phyloP scores from a whole-genome alignment of 176 grass and related monocot species.

The Paspalum notatum region DNA sequence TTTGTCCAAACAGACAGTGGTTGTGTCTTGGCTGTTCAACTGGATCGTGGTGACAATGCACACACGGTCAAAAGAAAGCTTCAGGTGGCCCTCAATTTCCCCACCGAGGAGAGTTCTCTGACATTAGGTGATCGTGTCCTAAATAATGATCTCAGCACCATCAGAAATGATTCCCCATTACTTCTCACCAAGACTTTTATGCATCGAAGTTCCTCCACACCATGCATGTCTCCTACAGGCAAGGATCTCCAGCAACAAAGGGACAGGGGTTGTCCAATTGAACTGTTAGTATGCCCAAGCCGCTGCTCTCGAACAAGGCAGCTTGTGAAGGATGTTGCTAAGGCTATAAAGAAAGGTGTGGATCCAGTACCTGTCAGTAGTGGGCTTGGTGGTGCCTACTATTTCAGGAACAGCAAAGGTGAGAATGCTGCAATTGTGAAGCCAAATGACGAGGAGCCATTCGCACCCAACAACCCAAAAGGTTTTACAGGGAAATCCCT shows the following conservation, averaged over 20 bases:
- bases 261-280: conserved; percentile 60
- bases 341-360: conserved; percentile 61
- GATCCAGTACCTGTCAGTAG: conserved; percentile 58
- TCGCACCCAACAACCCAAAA: conserved; percentile 88
- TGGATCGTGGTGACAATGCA: conserved; percentile 66
- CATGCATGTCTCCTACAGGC: conserved; percentile 64
- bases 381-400: conserved; percentile 83
- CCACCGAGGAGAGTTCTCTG: conserved; percentile 69
- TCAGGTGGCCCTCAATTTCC: conserved; percentile 69
- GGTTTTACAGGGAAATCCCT: conserved; percentile 75
- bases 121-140: conserved; percentile 68
- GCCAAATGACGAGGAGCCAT: conserved; percentile 83
- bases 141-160: conserved; percentile 74
- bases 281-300: conserved; percentile 60
- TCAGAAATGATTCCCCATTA: conserved; percentile 67
- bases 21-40: conserved; percentile 56
- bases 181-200: conserved; percentile 68
- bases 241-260: conserved; percentile 62
- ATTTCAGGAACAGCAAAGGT: conserved; percentile 69
- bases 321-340: conserved; percentile 76
- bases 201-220: conserved; percentile 78
- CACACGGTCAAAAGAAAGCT: conserved; percentile 78
- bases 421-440: conserved; percentile 77
- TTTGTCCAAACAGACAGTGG: conserved; percentile 78
- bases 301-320: conserved; percentile 48